Percentiles rank a stretch among this genome's conserved stretches.
phyloP scores from a whole-genome alignment of 257 asterid genomes.

The Ballota nigra region DNA sequence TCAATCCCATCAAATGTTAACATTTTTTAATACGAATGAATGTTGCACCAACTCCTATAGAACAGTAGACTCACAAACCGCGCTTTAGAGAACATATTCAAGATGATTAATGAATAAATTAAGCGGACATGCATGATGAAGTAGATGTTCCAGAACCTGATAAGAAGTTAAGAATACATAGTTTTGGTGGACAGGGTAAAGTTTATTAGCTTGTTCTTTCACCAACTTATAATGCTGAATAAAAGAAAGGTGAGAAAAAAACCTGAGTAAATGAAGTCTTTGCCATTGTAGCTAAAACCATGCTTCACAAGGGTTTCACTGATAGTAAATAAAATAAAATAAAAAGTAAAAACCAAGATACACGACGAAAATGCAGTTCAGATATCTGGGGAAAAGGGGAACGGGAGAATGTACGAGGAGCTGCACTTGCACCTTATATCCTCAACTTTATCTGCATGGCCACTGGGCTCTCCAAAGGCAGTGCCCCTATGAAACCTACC shows the following conservation, averaged over 20 bases:
- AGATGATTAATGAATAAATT: slow-evolving; percentile 5
- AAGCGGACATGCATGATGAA: background rate
- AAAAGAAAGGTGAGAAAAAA: slow-evolving; percentile 6
- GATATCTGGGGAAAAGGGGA: slow-evolving; percentile 18
- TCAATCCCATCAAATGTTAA: background rate
- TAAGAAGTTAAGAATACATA: background rate
- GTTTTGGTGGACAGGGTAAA: background rate
- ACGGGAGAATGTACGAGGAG: background rate
- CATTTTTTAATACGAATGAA: background rate
- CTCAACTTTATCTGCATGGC: slow-evolving; percentile 93
- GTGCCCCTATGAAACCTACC: slow-evolving; percentile 97
- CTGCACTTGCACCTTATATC: slow-evolving; percentile 61
- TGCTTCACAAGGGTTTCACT: slow-evolving; percentile 93
- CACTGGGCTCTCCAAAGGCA: slow-evolving; percentile 98
- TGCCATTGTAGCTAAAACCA: slow-evolving; percentile 90
- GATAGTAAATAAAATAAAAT: slow-evolving; percentile 21
- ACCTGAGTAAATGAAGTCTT: slow-evolving; percentile 94
- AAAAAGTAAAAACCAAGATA: slow-evolving; percentile 19
- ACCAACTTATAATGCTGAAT: background rate
- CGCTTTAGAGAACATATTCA: background rate
- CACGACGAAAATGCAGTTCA: slow-evolving; percentile 17
- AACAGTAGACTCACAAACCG: background rate
- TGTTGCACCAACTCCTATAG: background rate
- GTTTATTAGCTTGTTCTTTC: background rate
- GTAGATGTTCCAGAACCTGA: background rate